These are phyloP conservation scores for Achlya hypogyna DNA, from an alignment of 352 stramenopile species.

Conservation along the genomic window DNA sequence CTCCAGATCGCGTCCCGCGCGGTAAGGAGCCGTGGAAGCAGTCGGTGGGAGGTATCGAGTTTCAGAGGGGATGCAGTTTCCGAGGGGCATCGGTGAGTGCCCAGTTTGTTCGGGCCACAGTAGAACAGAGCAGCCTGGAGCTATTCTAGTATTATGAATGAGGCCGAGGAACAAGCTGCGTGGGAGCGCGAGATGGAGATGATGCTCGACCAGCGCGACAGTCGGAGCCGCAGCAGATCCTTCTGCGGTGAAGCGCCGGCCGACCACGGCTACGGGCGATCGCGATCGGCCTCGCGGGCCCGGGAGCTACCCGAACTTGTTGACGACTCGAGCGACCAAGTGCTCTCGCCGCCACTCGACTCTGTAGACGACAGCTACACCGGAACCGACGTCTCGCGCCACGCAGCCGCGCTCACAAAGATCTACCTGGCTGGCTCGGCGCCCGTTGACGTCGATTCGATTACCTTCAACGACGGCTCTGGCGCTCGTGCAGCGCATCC, in stretches of 20 bases:
- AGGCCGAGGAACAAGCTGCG: conserved; percentile 36
- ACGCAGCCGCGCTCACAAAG: conserved; percentile 67
- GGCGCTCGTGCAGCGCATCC: conserved; percentile 57
- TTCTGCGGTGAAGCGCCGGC: conserved; percentile 54
- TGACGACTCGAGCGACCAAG: conserved; percentile 21
- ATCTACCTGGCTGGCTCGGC: conserved; percentile 77
- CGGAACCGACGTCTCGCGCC: conserved; percentile 43
- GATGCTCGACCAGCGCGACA: conserved; percentile 49
- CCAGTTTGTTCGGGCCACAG: not conserved
- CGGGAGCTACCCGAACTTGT: conserved; percentile 34
- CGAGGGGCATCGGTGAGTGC: not conserved
- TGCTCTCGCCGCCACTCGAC: conserved; percentile 8
- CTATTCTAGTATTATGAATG: not conserved
- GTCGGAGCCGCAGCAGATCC: conserved; percentile 66
- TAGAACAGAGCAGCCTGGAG: not conserved
- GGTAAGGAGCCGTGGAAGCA: no score
- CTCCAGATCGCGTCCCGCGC: no score
- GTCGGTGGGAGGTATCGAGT: no score
- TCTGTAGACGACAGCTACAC: conserved; percentile 22
- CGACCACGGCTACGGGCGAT: conserved; percentile 10
- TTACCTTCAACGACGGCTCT: conserved; percentile 34
- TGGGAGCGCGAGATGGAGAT: conserved; percentile 82
- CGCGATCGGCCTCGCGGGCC: conserved; percentile 27
- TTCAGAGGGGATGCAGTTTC: not conserved
- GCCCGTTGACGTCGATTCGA: conserved; percentile 65